These are phyloP conservation scores for Penicillium ochrochloron DNA, from an alignment of 495 filamentous ascomycete genomes.

Conservation along the genomic window DNA sequence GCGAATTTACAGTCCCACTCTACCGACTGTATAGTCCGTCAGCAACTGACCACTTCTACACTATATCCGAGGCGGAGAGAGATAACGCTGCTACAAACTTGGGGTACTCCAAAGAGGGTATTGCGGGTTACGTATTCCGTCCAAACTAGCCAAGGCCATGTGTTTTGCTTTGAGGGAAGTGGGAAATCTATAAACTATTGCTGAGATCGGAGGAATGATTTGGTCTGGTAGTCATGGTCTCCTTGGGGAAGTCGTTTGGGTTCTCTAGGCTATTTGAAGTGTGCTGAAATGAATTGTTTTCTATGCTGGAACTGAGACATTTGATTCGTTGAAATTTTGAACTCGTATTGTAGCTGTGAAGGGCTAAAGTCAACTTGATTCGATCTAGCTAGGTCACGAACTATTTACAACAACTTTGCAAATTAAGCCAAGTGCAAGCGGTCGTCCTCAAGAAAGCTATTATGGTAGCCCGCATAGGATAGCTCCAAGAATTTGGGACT, in stretches of 20 bases:
- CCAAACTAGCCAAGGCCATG: neutral
- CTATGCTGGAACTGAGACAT: neutral
- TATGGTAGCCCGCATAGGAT: neutral
- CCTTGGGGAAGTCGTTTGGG: neutral
- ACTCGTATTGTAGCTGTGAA: too few species aligned
- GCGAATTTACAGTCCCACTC: neutral
- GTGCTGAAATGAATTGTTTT: neutral
- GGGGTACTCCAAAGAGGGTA: neutral
- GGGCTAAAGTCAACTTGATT: too few species aligned
- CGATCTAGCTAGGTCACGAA: too few species aligned
- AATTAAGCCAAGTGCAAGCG: too few species aligned
- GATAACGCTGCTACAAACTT: neutral
- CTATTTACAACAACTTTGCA: too few species aligned
- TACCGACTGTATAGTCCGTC: neutral
- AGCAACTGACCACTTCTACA: neutral
- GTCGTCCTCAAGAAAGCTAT: too few species aligned
- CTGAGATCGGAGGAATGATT: neutral
- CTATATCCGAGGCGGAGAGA: neutral
- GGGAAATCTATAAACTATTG: neutral
- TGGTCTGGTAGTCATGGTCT: neutral
- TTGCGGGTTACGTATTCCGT: neutral
- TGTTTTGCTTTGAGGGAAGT: neutral
- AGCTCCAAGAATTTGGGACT: neutral
- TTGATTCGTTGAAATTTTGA: neutral
- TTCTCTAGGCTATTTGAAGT: neutral